These are phyloP conservation scores for Trichosporon inkin DNA, from an alignment of 1,284 basidiomycete genomes.

Conservation along the genomic window DNA sequence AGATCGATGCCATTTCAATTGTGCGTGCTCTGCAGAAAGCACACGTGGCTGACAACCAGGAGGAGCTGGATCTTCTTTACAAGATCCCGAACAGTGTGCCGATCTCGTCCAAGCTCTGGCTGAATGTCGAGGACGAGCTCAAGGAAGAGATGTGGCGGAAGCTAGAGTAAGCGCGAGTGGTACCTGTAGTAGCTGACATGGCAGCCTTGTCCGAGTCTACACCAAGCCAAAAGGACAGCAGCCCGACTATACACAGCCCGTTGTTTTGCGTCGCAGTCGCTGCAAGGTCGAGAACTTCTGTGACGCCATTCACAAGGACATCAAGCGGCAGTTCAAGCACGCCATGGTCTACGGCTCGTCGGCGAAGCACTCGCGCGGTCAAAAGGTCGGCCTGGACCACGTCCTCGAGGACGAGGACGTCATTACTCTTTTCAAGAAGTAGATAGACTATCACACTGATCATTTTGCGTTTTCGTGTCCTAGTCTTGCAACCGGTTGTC, in stretches of 20 bases:
- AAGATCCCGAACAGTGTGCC: slow-evolving; percentile 85
- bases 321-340: slow-evolving; percentile 48
- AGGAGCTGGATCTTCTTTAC: slow-evolving; percentile 91
- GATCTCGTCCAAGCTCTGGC: slow-evolving; percentile 62
- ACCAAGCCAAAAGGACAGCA: slow-evolving; percentile 88
- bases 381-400: slow-evolving; percentile 91
- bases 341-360: slow-evolving; percentile 90
- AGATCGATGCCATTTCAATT: slow-evolving; percentile 98
- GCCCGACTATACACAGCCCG: slow-evolving; percentile 74
- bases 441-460: neutral
- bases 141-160: slow-evolving; percentile 85
- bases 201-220: slow-evolving; percentile 52
- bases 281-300: slow-evolving; percentile 77
- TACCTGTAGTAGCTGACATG: neutral
- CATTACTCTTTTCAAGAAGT: slow-evolving; percentile 22
- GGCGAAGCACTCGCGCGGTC: slow-evolving; percentile 92
- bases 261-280: slow-evolving; percentile 61
- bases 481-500: too few relatives aligned
- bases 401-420: slow-evolving; percentile 78
- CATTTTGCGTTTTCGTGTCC: neutral
- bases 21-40: neutral
- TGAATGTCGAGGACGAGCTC: slow-evolving; percentile 96
- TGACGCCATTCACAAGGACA: slow-evolving; percentile 55
- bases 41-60: slow-evolving; percentile 38
- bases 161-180: slow-evolving; percentile 66